phyloP scores from a whole-genome alignment of 78 protist genomes.

The Dictyostelium firmibasis region DNA sequence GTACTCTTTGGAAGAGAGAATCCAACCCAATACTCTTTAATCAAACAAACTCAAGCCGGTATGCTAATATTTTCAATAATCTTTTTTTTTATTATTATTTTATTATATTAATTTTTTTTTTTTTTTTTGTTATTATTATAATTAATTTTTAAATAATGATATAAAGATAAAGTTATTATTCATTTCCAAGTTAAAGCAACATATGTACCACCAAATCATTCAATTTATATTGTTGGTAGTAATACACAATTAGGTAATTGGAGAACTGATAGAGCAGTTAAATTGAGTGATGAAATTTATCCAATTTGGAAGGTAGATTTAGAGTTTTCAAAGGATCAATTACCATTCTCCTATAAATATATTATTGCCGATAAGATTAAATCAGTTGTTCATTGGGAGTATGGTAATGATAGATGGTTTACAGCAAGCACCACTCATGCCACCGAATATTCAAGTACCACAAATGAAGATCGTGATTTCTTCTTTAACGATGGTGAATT shows the following conservation, averaged over 20 bases:
- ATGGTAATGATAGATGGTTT: conserved; percentile 58
- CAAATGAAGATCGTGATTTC: conserved; percentile 22
- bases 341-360: conserved; percentile 63
- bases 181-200: conserved; percentile 76
- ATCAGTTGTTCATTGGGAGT: conserved; percentile 57
- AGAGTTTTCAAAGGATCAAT: conserved; percentile 62
- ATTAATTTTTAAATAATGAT: too few relatives aligned
- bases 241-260: conserved; percentile 73
- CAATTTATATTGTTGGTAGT: conserved; percentile 66
- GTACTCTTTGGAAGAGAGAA: conserved; percentile 1
- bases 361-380: conserved; percentile 43
- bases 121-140: not conserved
- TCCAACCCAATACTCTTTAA: not conserved
- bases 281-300: conserved; percentile 9
- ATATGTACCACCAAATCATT: conserved; percentile 21
- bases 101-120: not conserved
- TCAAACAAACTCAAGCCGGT: conserved; percentile 3
- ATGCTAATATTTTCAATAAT: not conserved
- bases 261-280: conserved; percentile 71
- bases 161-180: conserved; percentile 38
- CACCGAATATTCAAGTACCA: not conserved
- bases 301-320: conserved; percentile 70
- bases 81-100: not conserved
- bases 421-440: conserved; percentile 22
- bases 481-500: conserved; percentile 63